A percentile compares a stretch with the other conserved stretches of the same genome.
phyloP scores from a whole-genome alignment of 768 basidiomycete genomes.

The Naganishia friedmannii region DNA sequence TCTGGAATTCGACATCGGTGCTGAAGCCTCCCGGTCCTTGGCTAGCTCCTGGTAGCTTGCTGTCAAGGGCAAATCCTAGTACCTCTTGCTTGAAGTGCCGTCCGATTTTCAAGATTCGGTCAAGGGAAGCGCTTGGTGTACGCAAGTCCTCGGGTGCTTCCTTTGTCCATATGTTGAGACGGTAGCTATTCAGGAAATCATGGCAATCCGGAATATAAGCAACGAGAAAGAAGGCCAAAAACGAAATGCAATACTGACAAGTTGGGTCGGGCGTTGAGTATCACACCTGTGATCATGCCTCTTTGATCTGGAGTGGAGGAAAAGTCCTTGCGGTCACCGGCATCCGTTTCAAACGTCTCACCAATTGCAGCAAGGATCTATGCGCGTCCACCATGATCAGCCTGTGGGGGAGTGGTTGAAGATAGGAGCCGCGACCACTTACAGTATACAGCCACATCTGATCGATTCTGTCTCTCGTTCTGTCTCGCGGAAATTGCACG shows the following conservation, averaged over 20 bases:
- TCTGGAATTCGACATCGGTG: conserved; percentile 90
- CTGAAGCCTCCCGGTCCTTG: conserved; percentile 66
- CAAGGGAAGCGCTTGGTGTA: conserved; percentile 60
- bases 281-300: conserved; percentile 74
- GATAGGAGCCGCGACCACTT: conserved; percentile 35
- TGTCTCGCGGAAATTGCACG: conserved; percentile 93
- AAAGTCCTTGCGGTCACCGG: conserved; percentile 17
- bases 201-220: not conserved
- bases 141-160: conserved; percentile 60
- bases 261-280: conserved; percentile 80
- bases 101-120: conserved; percentile 79
- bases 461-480: conserved; percentile 78
- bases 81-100: conserved; percentile 87
- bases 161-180: conserved; percentile 96
- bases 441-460: conserved; percentile 99
- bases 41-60: conserved; percentile 59
- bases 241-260: conserved; percentile 41
- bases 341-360: conserved; percentile 77
- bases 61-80: conserved; percentile 72
- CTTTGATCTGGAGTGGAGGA: conserved; percentile 55
- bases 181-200: conserved; percentile 69
- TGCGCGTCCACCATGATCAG: not conserved
- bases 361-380: conserved; percentile 99
- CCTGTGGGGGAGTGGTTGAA: not conserved
- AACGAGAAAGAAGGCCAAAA: not conserved